Base-by-base conservation (phyloP, 2,329 filamentous ascomycete genomes). In the Keithomyces neogunnii region DNA sequence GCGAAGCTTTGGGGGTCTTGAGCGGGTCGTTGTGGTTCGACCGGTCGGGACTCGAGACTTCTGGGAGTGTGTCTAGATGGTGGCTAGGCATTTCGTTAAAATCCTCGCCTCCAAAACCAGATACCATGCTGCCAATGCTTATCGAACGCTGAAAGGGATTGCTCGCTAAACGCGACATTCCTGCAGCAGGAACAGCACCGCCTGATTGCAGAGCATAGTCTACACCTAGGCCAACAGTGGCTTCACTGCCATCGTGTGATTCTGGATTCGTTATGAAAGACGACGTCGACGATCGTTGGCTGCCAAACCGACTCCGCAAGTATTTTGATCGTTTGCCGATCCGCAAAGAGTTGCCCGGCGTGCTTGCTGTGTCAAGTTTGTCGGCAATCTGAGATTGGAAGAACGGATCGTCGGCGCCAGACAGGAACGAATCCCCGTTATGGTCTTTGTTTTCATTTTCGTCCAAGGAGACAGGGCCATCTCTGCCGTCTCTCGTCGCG, bases 121-220 rank as follows among this genome's bases (percentile, higher is more conserved):
- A 96, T 2, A 84, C 86, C 71, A 96, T 89, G 65, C 92, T 96
- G 28, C 90, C 90, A 53, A 96, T 78, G 69, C 91, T 96, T 55
- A 91, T 85, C 9, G 90, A 81, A 29, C 92, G 79, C 26, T 85
- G 84, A 50, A 95, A 73, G 2, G 72, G 70, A 54, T 79, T 75
- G 63, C 77, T 80, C 29, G 72, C 63, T 51, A 69, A 74, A 38
- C 76, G 74, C 30, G 75, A 72, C 57, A 74, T 68, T 7, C 73
- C 77, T 54, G 71, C 62, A 1, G 74, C 73, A 1, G 88, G 82
- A 4, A 81, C 73, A 10, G 88, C 86, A 30, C 89, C 88, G 19
- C 88, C 89, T 2, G 88, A 88, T 61, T 95, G 88, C 36, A 95
- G 72, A 29, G 88, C 87, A 67, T 86, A 93, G 65, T 96, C 90